Percentiles rank a stretch among this genome's conserved stretches.
Conservation (phyloP, 208 protist genomes). For the Crithidia mellificae region DNA sequence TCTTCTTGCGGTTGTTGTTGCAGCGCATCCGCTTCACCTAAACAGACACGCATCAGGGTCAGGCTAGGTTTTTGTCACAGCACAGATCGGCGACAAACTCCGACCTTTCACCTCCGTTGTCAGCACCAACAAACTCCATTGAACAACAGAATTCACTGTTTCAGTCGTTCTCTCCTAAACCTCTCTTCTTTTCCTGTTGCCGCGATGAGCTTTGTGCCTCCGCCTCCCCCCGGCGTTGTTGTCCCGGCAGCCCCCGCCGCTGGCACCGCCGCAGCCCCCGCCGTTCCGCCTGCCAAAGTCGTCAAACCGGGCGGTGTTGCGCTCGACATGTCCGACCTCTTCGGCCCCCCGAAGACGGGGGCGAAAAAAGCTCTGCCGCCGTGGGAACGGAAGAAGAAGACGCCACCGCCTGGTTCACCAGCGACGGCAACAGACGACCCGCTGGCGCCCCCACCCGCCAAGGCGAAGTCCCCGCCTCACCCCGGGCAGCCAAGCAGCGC, state of each 20-base stretch:
- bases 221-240: constrained; percentile 29
- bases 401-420: constrained; percentile 5
- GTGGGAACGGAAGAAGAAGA: constrained; percentile 37
- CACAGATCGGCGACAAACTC: no score
- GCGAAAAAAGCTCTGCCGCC: constrained; percentile 45
- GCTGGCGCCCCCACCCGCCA: background rate
- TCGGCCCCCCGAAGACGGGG: constrained; percentile 28
- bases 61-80: no score
- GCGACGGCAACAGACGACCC: background rate
- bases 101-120: no score
- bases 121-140: no score
- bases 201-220: constrained; percentile 44
- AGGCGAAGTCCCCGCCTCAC: constrained; percentile 9
- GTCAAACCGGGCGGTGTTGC: constrained; percentile 40
- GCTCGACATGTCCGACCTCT: constrained; percentile 51
- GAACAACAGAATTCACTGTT: no score
- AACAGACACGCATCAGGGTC: no score
- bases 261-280: background rate
- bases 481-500: constrained; percentile 6
- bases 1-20: no score
- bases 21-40: no score
- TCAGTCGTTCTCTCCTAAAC: no score
- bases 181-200: no score
- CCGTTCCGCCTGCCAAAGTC: constrained; percentile 5
- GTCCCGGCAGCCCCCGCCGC: constrained; percentile 22